Conservation (phyloP, 2,329 filamentous ascomycete species). For the Dactylella cylindrospora region DNA sequence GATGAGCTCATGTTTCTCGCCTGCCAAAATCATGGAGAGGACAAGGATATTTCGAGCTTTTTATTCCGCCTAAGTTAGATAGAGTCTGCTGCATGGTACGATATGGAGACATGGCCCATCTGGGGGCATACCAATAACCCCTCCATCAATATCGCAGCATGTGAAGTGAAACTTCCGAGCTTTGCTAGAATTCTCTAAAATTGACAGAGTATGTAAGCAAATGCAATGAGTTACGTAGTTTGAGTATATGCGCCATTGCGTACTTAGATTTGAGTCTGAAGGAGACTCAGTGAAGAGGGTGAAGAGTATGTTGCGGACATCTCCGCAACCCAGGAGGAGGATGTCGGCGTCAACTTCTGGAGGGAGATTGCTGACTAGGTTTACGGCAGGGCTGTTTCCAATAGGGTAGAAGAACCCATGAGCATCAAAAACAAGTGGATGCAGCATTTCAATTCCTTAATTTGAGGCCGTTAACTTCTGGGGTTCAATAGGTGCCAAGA, state of each 20-base stretch:
- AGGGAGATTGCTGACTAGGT: conserved; percentile 56
- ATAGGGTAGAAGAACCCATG: conserved; percentile 52
- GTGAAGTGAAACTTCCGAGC: conserved; percentile 59
- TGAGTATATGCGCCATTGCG: not conserved
- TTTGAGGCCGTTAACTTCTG: no score
- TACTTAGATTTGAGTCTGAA: not conserved
- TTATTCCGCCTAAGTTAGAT: not conserved
- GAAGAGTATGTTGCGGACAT: conserved; percentile 61
- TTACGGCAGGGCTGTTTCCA: conserved; percentile 59
- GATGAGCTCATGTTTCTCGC: not conserved
- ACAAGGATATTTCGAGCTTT: conserved; percentile 17
- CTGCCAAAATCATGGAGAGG: conserved; percentile 1
- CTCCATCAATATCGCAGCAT: conserved; percentile 56
- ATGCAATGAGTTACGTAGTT: no score
- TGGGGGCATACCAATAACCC: conserved; percentile 48
- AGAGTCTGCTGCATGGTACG: no score
- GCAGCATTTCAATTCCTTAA: no score
- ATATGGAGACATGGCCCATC: no score
- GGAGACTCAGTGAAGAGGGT: conserved; percentile 50
- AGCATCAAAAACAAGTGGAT: conserved; percentile 29
- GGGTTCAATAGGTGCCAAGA: no score
- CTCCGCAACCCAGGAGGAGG: conserved; percentile 61
- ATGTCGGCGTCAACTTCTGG: conserved; percentile 58
- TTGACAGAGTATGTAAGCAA: no score
- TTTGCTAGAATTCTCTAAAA: not conserved